Evolutionary conservation across 2,329 filamentous ascomycete species (phyloP), one percentile per base, ranked within the genome.

Genomic region (Clonostachys chloroleuca): DNA sequence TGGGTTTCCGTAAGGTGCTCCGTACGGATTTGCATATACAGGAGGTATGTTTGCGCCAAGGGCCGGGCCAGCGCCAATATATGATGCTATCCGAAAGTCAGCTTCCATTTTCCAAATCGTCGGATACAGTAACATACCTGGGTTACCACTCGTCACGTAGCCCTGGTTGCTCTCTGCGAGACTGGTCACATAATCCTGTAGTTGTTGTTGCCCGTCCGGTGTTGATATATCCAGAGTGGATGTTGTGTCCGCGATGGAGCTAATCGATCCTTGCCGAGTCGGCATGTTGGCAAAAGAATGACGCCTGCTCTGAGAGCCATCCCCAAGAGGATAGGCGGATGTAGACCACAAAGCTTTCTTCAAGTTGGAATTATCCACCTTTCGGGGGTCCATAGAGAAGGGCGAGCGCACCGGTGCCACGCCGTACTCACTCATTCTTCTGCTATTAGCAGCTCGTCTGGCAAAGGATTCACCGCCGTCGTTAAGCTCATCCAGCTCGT

Each of bases 251-350:
- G 73, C 73, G 45, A 81, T 68, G 30, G 81, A 84, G 55, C 79
- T 78, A 52, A 85, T 79, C 4, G 82, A 85, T 3, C 74, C 78
- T 54, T 86, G 82, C 13, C 83, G 75, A 24, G 80, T 83, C 30
- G 79, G 81, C 57, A 85, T 75, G 56, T 84, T 84, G 45, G 83
- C 89, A 59, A 94, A 89, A 2, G 89, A 92, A 64, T 92, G 89
- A 30, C 89, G 82, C 49, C 89, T 80, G 56, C 87, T 90, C 57
- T 91, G 86, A 12, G 84, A 81, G 33, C 82, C 72, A 51, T 88
- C 84, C 5, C 72, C 74, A 20, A 80, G 74, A 41, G 79, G 77
- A 59, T 88, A 87, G 2, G 80, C 83, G n/a, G 84, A 74, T 6
- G 83, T 83, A 54, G 87, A 84, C 86, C 86, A 91, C 51, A 81